Percentiles rank a stretch among this genome's conserved stretches.
These are phyloP conservation scores for Hypericum androsaemum DNA, from an alignment of 345 rosid genomes.

Conservation along the genomic window DNA sequence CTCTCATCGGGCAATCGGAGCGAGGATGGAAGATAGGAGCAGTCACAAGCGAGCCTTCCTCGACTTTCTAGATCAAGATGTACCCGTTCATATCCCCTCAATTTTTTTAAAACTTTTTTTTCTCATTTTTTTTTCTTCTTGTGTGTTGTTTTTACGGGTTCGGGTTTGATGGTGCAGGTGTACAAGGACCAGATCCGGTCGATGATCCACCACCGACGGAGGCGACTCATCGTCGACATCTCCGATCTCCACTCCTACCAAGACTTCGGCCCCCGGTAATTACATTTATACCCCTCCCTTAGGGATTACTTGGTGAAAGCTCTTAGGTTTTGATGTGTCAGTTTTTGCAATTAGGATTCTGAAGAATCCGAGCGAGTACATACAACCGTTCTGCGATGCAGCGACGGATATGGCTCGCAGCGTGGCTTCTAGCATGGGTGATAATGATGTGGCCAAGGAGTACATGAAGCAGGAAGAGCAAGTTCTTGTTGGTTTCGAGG, in stretches of 20 bases:
- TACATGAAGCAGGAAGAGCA: constrained; percentile 80
- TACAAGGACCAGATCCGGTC: constrained; percentile 75
- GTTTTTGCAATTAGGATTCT: constrained; percentile 45
- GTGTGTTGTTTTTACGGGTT: too few relatives aligned
- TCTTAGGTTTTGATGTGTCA: background rate
- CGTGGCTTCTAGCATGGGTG: constrained; percentile 31
- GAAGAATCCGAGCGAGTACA: constrained; percentile 67
- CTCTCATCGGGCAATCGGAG: constrained; percentile 8
- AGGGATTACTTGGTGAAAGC: background rate
- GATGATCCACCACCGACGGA: constrained; percentile 79
- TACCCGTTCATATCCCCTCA: constrained; percentile 16
- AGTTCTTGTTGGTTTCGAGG: constrained; percentile 84
- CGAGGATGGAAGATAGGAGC: constrained; percentile 48
- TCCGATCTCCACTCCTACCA: constrained; percentile 74
- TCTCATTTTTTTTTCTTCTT: background rate
- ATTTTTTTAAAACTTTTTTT: background rate
- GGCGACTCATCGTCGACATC: constrained; percentile 82
- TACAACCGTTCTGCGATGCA: constrained; percentile 91
- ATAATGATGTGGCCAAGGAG: constrained; percentile 9
- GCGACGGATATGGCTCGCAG: constrained; percentile 68
- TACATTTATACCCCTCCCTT: background rate
- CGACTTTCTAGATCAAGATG: constrained; percentile 68
- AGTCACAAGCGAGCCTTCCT: constrained; percentile 76
- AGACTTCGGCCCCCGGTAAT: constrained; percentile 61
- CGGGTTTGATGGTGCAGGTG: constrained; percentile 21